These are phyloP conservation scores for Closterium sp. DNA, from an alignment of 139 green algal genomes.

Conservation along the genomic window DNA sequence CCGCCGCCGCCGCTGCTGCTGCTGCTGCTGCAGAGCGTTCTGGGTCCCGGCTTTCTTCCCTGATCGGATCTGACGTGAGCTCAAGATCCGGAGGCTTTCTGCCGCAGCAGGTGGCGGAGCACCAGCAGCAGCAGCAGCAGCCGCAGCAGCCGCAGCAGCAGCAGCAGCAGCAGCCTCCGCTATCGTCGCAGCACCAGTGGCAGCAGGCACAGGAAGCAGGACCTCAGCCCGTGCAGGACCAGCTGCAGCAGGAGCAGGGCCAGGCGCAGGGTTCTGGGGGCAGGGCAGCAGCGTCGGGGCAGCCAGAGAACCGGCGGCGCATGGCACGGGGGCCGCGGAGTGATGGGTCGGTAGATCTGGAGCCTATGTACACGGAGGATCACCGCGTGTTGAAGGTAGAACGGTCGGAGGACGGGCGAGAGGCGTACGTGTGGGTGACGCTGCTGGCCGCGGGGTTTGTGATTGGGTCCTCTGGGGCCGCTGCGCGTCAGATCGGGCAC, in stretches of 20 bases:
- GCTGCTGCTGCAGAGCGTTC: background rate
- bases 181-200: background rate
- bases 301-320: constrained; percentile 7
- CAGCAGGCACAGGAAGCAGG: background rate
- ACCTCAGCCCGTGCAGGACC: background rate
- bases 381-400: constrained; percentile 16
- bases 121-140: background rate
- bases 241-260: background rate
- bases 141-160: too few species aligned
- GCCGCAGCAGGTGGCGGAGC: background rate
- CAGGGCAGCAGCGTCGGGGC: background rate
- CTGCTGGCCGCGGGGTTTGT: constrained; percentile 89
- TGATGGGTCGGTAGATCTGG: constrained; percentile 2
- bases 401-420: background rate
- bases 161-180: background rate
- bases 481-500: constrained; percentile 76
- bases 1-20: background rate
- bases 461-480: constrained; percentile 71
- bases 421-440: constrained; percentile 70
- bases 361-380: constrained; percentile 11
- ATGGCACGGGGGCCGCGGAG: constrained; percentile 1
- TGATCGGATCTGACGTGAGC: background rate
- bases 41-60: background rate
- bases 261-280: background rate
- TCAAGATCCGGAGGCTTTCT: background rate